Base-by-base conservation (phyloP, 805 yeast species). In the Kodamaea kakaduensis region DNA sequence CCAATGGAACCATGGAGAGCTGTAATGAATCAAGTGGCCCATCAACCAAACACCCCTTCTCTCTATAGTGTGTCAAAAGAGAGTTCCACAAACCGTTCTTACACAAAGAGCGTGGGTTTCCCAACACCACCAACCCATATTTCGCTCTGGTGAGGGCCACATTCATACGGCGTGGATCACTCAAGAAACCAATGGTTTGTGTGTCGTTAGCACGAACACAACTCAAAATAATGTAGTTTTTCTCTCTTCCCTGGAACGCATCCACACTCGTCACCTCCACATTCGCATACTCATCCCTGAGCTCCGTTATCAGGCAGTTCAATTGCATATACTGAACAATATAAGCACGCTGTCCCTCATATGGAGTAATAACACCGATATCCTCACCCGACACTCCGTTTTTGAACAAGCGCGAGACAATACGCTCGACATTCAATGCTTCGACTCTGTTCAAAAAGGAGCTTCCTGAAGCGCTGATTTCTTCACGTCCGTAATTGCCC, bases 311-410 rank as follows among this genome's bases (percentile, higher is more conserved):
- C 0, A 85, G 61, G 19, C 89, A 84, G 47, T 79, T 80, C 67
- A 78, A 58, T 48, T 75, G 74, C 86, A 89, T 77, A 56, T 84
- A 84, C 51, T 81, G 88, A 7, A 78, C 73, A 34, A 89, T 64
- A 53, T 81, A 88, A 0, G 89, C 84, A 42, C 96, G 67, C 61
- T 89, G 97, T 21, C 96, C 97, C 56, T 87, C 95, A 58, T 89
- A 89, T 0, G 97, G 97, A 5, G 97, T 89, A 38, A 89, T 81
- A 25, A 89, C 83, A 55, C 97, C 97, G 52, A 89, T 89, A 54
- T 86, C 90, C 16, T 69, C 70, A 0, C 96, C 90, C 32, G 67
- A 58, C 9, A 89, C 75, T 13, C 95, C 96, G 44, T 84, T 88
- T 44, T 70, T 73, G 54, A 87, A 82, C 33, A 87, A 65, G 42